phyloP scores from a whole-genome alignment of 768 basidiomycete genomes.

The Leccinum olivaceopallidum region DNA sequence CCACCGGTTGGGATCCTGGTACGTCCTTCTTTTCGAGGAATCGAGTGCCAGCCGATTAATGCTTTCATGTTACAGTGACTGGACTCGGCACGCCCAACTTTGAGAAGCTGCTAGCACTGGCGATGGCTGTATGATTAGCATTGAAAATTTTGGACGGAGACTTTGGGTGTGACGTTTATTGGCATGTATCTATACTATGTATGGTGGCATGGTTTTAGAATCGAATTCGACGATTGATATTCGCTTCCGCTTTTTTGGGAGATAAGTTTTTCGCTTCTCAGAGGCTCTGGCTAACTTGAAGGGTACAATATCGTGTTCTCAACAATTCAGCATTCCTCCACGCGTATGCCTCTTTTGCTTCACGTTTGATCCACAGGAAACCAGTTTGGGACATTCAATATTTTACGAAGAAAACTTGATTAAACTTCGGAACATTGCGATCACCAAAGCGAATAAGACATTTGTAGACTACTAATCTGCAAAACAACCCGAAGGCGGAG shows the following conservation, averaged over 20 bases:
- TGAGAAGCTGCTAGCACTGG: slow-evolving; percentile 42
- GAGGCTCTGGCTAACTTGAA: too few species aligned
- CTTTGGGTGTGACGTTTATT: not conserved
- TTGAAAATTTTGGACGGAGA: not conserved
- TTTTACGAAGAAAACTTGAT: too few species aligned
- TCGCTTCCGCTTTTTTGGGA: not conserved
- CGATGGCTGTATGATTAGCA: slow-evolving; percentile 20
- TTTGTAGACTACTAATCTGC: too few species aligned
- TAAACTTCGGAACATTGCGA: too few species aligned
- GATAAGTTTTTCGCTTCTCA: not conserved
- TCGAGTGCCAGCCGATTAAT: not conserved
- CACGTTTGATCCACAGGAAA: too few species aligned
- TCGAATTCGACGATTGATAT: not conserved
- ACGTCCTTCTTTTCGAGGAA: slow-evolving; percentile 16
- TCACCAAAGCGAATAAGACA: too few species aligned
- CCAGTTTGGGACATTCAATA: too few species aligned
- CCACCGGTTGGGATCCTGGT: slow-evolving; percentile 62
- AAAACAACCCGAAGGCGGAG: too few species aligned
- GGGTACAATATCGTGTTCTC: too few species aligned
- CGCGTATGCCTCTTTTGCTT: too few species aligned
- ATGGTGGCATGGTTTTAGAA: not conserved
- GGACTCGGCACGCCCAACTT: slow-evolving; percentile 59
- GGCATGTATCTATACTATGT: not conserved
- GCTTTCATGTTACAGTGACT: slow-evolving; percentile 39
- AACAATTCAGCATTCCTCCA: too few species aligned